These are phyloP conservation scores for Naganishia vishniacii DNA, from an alignment of 768 basidiomycete species.

Conservation along the genomic window DNA sequence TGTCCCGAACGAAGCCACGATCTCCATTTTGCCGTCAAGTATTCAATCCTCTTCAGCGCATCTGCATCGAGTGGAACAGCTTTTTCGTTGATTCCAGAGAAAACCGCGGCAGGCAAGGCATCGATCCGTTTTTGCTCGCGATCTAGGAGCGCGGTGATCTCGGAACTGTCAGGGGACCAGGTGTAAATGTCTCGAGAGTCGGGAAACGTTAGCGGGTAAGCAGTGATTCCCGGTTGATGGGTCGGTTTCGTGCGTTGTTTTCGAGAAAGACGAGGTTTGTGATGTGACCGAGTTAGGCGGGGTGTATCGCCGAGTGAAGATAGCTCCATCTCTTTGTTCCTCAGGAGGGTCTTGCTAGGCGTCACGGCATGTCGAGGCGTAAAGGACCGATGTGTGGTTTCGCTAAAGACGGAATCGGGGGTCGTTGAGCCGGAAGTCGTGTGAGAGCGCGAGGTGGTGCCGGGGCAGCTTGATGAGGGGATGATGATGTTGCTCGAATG, in stretches of 20 bases:
- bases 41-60: neutral
- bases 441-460: too few species aligned
- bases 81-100: neutral
- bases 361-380: neutral
- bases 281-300: too few species aligned
- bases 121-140: neutral
- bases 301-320: neutral
- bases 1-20: neutral
- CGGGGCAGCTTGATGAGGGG: too few species aligned
- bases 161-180: neutral
- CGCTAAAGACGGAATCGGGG: constrained; percentile 10
- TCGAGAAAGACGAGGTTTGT: neutral
- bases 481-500: neutral
- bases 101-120: neutral
- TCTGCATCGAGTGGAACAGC: too few species aligned
- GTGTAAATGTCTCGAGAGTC: constrained; percentile 12
- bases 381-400: neutral
- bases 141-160: neutral
- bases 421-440: neutral
- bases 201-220: constrained; percentile 13
- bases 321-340: too few species aligned
- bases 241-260: neutral
- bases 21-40: neutral
- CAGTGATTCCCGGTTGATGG: neutral
- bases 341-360: too few species aligned